These are phyloP conservation scores for Alternaria incomplexa DNA, from an alignment of 2,329 filamentous ascomycete species.

Conservation along the genomic window DNA sequence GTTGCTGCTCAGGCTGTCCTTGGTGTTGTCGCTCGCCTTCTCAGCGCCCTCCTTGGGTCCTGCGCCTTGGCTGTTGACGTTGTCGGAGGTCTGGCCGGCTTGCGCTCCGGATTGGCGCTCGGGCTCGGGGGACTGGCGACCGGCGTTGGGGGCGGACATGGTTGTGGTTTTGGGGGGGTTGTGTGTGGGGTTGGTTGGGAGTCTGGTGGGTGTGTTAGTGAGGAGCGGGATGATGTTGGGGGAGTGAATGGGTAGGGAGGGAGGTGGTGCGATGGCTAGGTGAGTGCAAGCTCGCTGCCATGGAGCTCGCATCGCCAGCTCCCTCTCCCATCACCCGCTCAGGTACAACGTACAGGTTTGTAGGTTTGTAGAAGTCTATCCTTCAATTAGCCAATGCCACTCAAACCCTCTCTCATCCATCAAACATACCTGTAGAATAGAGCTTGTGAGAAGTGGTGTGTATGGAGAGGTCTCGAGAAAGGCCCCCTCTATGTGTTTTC, in stretches of 20 bases:
- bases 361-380: neutral
- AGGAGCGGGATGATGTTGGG: neutral
- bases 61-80: slow-evolving; percentile 61
- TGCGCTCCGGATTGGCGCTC: slow-evolving; percentile 71
- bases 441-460: neutral
- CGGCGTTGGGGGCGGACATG: slow-evolving; percentile 70
- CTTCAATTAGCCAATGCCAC: neutral
- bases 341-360: neutral
- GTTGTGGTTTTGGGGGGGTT: neutral
- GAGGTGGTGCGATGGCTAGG: neutral
- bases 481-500: slow-evolving; percentile 11
- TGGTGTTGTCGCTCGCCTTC: slow-evolving; percentile 57
- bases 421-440: neutral
- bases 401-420: neutral
- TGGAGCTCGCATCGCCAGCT: neutral
- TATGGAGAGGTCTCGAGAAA: neutral
- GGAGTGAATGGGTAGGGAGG: neutral
- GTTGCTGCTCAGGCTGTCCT: slow-evolving; percentile 62
- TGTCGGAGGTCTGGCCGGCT: slow-evolving; percentile 63
- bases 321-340: neutral
- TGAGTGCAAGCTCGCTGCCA: neutral
- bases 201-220: neutral
- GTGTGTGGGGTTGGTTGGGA: neutral
- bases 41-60: slow-evolving; percentile 53
- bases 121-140: slow-evolving; percentile 79